Base-by-base conservation (phyloP, 2,329 filamentous ascomycete species). In the Ophiostoma perfectum region DNA sequence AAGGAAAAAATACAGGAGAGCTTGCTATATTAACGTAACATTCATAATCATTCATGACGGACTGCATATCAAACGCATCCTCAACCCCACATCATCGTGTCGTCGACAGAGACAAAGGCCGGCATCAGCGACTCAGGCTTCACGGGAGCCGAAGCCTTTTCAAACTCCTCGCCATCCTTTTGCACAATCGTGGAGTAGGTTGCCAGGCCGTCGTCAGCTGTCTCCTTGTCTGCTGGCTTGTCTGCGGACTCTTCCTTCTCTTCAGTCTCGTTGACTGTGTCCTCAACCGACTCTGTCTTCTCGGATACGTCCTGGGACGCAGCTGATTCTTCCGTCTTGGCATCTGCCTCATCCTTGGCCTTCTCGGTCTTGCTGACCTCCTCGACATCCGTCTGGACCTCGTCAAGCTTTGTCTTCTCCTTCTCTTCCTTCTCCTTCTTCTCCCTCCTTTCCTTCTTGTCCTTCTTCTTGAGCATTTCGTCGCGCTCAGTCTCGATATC, bases 91-190 rank as follows among this genome's bases (percentile, higher is more conserved):
- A 68, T 44, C 64, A 67, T 58, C 14, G 68, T 70, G 47, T 70
- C 14, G 39, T 67, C 66, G 2, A 70, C 64, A 8, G 11, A 11
- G 18, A 63, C 3, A 1, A 14, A 16, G 4, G 12, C 63, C 14
- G 62, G 36, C 39, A 38, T 18, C 7, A 7, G 12, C 16, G 41
- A 44, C 27, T 65, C 44, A 14, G 45, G 27, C 45, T 65, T 49
- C 16, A 69, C 69, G 0, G 71, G 71, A 1, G 67, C 69, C 18
- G 68, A 69, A 1, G 80, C 80, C 65, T 70, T 75, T 71, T 76
- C 73, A 47, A 75, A 76, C 68, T 76, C 75, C 49, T 74, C 73
- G 12, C 73, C 74, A 55, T 73, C 74, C 70, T 75, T 75, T 68
- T 73, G 74, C 2, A 74, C 71, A 58, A 74, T 74, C 9, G 71